phyloP scores from a whole-genome alignment of 2,329 filamentous ascomycete species.

The Hyphodiscus sp. region DNA sequence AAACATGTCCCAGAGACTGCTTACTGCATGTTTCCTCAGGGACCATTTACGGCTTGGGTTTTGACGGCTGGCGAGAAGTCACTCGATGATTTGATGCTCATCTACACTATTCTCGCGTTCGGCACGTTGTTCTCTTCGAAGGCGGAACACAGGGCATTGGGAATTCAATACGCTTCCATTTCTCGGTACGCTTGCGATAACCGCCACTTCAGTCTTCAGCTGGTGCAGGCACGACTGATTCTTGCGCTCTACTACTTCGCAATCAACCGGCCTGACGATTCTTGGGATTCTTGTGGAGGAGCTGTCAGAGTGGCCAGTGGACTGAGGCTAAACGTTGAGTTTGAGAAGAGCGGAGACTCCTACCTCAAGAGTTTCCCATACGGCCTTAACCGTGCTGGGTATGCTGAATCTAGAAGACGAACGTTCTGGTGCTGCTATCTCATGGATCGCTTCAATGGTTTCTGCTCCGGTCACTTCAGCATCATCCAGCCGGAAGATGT shows the following conservation, averaged over 20 bases:
- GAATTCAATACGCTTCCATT: conserved; percentile 45
- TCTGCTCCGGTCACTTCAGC: conserved; percentile 46
- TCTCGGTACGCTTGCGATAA: conserved; percentile 51
- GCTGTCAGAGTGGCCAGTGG: conserved; percentile 54
- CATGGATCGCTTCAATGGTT: conserved; percentile 59
- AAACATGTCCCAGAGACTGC: conserved; percentile 46
- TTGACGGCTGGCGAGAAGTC: conserved; percentile 39
- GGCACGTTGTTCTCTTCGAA: conserved; percentile 48
- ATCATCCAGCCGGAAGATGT: conserved; percentile 59
- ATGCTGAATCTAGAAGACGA: conserved; percentile 60
- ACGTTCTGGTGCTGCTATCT: conserved; percentile 69
- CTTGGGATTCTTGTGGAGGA: conserved; percentile 57
- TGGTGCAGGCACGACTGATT: conserved; percentile 62
- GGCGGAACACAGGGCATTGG: conserved; percentile 36
- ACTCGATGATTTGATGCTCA: conserved; percentile 49
- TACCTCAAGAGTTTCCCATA: conserved; percentile 42
- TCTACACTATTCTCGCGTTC: conserved; percentile 53
- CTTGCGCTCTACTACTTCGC: conserved; percentile 61
- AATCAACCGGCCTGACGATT: conserved; percentile 49
- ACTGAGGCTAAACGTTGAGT: conserved; percentile 58
- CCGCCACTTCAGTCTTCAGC: conserved; percentile 50
- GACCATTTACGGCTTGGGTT: conserved; percentile 49
- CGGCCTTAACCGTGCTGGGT: conserved; percentile 48
- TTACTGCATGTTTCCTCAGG: conserved; percentile 49
- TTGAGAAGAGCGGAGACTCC: conserved; percentile 40